A percentile compares a stretch with the other conserved stretches of the same genome.
Conservation (phyloP, 768 basidiomycete genomes). For the Rhodotorula toruloides region DNA sequence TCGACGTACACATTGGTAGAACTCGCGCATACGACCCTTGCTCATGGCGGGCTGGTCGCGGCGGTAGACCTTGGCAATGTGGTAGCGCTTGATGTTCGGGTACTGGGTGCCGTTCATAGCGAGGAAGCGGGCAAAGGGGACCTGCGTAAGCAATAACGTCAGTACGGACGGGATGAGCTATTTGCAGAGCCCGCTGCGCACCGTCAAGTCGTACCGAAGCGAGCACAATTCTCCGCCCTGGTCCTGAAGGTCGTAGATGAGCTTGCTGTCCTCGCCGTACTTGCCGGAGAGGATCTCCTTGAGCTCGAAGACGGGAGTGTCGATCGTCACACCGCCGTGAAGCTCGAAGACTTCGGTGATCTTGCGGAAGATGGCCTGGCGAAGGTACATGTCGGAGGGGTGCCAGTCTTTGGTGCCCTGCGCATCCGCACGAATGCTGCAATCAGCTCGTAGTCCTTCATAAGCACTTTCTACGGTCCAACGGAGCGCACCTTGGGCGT, state of each 20-base stretch:
- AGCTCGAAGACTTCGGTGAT: conserved; percentile 81
- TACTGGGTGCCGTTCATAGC: conserved; percentile 84
- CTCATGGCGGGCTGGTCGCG: conserved; percentile 95
- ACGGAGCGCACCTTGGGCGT: conserved; percentile 74
- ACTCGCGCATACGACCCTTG: conserved; percentile 97
- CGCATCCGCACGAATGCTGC: not conserved
- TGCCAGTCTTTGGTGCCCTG: conserved; percentile 94
- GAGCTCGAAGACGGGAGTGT: conserved; percentile 96
- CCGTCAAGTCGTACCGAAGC: conserved; percentile 91
- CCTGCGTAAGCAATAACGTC: conserved; percentile 41
- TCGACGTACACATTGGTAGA: conserved; percentile 79
- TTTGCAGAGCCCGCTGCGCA: too few species aligned
- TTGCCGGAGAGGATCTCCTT: conserved; percentile 94
- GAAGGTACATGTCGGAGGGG: conserved; percentile 83
- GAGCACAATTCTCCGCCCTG: conserved; percentile 96
- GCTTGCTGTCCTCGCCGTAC: conserved; percentile 94
- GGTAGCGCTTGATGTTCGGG: conserved; percentile 76
- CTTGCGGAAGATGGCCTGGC: conserved; percentile 79
- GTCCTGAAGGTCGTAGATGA: conserved; percentile 95
- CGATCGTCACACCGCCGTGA: conserved; percentile 84
- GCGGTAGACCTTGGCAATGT: conserved; percentile 97
- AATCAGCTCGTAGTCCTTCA: too few species aligned
- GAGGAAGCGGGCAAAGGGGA: conserved; percentile 88
- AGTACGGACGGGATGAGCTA: not conserved
- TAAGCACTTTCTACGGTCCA: not conserved